A percentile compares a stretch with the other conserved stretches of the same genome.
Conservation (phyloP, 805 yeast genomes). For the Sugiyamaella valdiviana region DNA sequence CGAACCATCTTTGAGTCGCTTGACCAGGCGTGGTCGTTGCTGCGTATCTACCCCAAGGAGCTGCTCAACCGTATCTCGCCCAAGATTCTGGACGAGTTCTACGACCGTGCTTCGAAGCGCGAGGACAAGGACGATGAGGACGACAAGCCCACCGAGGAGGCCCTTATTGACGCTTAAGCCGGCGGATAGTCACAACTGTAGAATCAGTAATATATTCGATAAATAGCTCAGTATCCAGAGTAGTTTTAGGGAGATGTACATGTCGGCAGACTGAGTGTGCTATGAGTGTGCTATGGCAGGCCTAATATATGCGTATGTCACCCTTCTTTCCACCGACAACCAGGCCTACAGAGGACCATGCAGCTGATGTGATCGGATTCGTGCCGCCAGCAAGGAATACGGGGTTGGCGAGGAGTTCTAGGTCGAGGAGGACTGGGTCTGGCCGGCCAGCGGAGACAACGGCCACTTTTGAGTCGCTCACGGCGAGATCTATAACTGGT, state of each 20-base stretch:
- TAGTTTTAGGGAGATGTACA: background rate
- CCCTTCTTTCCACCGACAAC: conserved; percentile 3
- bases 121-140: conserved; percentile 43
- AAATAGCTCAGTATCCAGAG: background rate
- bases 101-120: conserved; percentile 57
- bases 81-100: conserved; percentile 90
- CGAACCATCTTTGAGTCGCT: conserved; percentile 91
- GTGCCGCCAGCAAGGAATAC: background rate
- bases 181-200: background rate
- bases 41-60: conserved; percentile 98
- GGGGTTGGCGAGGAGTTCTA: background rate
- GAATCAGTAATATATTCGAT: background rate
- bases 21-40: conserved; percentile 96
- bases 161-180: conserved; percentile 35
- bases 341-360: background rate
- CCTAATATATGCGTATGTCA: background rate
- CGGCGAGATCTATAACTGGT: conserved; percentile 1
- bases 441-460: background rate
- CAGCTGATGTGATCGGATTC: background rate
- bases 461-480: background rate
- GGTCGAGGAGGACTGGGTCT: background rate
- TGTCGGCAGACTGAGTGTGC: background rate
- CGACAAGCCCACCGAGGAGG: conserved; percentile 31
- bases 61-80: conserved; percentile 98
- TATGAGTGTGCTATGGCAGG: too few species aligned